Evolutionary conservation across 441 rosid genomes (phyloP).

Genomic region (Bruguiera hainesii): DNA sequence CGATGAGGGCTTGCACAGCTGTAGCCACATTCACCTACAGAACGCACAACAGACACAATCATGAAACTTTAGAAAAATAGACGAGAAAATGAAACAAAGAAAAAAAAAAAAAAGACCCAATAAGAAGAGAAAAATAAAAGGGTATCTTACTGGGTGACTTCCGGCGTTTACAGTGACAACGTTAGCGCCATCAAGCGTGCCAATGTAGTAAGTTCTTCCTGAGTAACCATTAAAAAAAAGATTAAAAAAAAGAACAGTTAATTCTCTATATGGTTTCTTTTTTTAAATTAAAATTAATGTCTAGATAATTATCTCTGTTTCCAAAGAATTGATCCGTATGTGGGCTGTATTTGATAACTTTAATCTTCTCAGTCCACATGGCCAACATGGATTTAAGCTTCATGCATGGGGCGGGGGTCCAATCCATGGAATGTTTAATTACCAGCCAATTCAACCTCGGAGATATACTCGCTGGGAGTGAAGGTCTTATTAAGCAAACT

Average conservation of each 20-base stretch:
- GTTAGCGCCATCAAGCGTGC: background rate
- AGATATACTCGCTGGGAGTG: background rate
- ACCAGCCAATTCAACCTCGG: background rate
- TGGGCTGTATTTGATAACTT: no score
- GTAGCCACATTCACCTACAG: slow-evolving; percentile 27
- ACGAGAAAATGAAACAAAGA: background rate
- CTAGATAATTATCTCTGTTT: background rate
- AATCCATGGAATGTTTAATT: no score
- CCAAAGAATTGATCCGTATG: no score
- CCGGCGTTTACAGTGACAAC: background rate
- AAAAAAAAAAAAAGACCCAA: no score
- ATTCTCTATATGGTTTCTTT: background rate
- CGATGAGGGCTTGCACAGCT: slow-evolving; percentile 26
- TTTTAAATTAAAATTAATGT: background rate
- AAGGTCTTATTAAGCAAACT: background rate
- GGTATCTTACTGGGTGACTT: background rate
- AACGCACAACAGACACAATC: no score
- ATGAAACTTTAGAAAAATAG: background rate
- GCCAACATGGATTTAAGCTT: no score
- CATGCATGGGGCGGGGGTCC: no score
- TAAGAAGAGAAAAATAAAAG: background rate
- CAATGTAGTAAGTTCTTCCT: slow-evolving; percentile 1
- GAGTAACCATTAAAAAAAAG: background rate
- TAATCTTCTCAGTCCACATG: no score
- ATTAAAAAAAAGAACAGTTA: background rate